These are phyloP conservation scores for Naganishia vaughanmartiniae DNA, from an alignment of 768 basidiomycete species.

Conservation along the genomic window DNA sequence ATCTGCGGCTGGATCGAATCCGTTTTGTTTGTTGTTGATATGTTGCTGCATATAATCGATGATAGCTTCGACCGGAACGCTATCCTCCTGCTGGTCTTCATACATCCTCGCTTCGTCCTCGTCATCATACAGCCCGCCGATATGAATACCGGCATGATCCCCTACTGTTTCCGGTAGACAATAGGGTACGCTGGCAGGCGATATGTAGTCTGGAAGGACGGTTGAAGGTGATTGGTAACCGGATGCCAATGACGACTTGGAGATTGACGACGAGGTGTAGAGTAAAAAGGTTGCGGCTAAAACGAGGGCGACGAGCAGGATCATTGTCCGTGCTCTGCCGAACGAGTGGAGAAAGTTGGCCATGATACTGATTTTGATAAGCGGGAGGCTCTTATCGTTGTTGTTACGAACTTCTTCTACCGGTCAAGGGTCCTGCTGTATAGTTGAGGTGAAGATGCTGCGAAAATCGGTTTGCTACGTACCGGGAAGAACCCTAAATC, in stretches of 20 bases:
- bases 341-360: not conserved
- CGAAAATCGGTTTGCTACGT: not conserved
- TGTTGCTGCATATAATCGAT: conserved; percentile 20
- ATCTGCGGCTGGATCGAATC: conserved; percentile 24
- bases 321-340: not conserved
- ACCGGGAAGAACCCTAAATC: no score
- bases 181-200: conserved; percentile 15
- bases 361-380: not conserved
- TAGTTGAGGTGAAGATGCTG: not conserved
- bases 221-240: conserved; percentile 4
- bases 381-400: not conserved
- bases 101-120: not conserved
- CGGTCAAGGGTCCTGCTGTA: not conserved
- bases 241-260: not conserved
- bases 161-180: conserved; percentile 14
- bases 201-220: conserved; percentile 7
- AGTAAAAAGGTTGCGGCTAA: not conserved
- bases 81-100: not conserved
- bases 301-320: not conserved
- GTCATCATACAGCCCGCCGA: conserved; percentile 1
- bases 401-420: not conserved
- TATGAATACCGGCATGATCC: not conserved
- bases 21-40: conserved; percentile 11
- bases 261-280: not conserved
- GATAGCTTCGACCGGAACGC: conserved; percentile 11